These are phyloP conservation scores for Strobilomyces dryophilus DNA, from an alignment of 768 basidiomycete species.

Conservation along the genomic window DNA sequence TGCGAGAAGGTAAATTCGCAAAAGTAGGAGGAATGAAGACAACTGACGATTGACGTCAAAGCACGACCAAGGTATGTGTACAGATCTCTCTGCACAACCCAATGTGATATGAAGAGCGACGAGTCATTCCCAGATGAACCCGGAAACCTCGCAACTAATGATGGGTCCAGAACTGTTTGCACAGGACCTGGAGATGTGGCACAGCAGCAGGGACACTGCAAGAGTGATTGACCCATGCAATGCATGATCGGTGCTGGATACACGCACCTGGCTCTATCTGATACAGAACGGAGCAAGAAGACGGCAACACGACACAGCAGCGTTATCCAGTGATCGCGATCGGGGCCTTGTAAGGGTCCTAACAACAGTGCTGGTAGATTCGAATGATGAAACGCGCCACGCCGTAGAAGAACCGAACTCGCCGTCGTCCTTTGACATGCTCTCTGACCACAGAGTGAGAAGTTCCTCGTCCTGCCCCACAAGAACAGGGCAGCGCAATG, in stretches of 20 bases:
- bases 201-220: conserved; percentile 46
- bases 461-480: conserved; percentile 41
- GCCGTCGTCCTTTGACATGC: conserved; percentile 20
- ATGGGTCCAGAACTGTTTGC: conserved; percentile 39
- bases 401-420: background rate
- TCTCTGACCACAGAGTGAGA: conserved; percentile 32
- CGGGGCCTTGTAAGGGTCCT: conserved; percentile 33
- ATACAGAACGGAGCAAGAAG: conserved; percentile 50
- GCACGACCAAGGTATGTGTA: conserved; percentile 34
- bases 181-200: conserved; percentile 49
- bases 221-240: background rate
- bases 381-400: conserved; percentile 1
- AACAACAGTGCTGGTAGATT: conserved; percentile 37
- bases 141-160: conserved; percentile 2
- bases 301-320: conserved; percentile 49
- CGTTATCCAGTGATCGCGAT: conserved; percentile 54
- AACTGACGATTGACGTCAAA: conserved; percentile 44
- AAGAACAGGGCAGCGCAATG: conserved; percentile 62
- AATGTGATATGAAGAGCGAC: conserved; percentile 35
- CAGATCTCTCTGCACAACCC: conserved; percentile 45
- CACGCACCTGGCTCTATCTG: conserved; percentile 48
- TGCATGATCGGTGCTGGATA: background rate
- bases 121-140: conserved; percentile 32
- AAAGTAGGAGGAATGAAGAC: background rate
- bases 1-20: conserved; percentile 22